Evolutionary conservation across 2,329 filamentous ascomycete genomes (phyloP).

Genomic region (Colletotrichum endophyticum): DNA sequence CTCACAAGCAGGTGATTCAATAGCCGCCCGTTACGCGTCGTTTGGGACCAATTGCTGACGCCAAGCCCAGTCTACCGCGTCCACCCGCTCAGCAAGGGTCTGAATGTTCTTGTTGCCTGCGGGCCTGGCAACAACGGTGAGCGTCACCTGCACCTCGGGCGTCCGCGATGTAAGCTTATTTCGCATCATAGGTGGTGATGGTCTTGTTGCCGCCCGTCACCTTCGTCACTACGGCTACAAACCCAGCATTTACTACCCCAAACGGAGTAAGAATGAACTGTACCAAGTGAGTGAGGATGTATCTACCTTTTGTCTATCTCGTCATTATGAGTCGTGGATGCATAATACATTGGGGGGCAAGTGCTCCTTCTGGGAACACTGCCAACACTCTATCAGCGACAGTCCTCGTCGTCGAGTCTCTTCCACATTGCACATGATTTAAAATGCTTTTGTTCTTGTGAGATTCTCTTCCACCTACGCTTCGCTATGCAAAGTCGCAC

Average conservation of each 20-base stretch:
- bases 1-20: constrained; percentile 75
- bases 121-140: constrained; percentile 79
- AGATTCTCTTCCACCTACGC: background rate
- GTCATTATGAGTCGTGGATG: background rate
- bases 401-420: constrained; percentile 3
- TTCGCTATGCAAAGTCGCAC: constrained; percentile 5
- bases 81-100: constrained; percentile 76
- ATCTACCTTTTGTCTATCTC: constrained; percentile 13
- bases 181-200: constrained; percentile 75
- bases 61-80: constrained; percentile 74
- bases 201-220: constrained; percentile 91
- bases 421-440: background rate
- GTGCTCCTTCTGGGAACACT: background rate
- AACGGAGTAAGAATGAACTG: constrained; percentile 86
- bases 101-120: constrained; percentile 83
- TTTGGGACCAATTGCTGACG: background rate
- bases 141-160: constrained; percentile 1
- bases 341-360: background rate
- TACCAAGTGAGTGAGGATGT: constrained; percentile 67
- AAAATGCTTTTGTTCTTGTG: background rate
- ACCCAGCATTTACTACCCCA: constrained; percentile 91
- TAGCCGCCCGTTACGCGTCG: background rate
- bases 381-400: constrained; percentile 5
- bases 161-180: background rate
- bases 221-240: constrained; percentile 90